phyloP scores from a whole-genome alignment of 148 eudicot genomes.

The Hydrangea macrophylla region DNA sequence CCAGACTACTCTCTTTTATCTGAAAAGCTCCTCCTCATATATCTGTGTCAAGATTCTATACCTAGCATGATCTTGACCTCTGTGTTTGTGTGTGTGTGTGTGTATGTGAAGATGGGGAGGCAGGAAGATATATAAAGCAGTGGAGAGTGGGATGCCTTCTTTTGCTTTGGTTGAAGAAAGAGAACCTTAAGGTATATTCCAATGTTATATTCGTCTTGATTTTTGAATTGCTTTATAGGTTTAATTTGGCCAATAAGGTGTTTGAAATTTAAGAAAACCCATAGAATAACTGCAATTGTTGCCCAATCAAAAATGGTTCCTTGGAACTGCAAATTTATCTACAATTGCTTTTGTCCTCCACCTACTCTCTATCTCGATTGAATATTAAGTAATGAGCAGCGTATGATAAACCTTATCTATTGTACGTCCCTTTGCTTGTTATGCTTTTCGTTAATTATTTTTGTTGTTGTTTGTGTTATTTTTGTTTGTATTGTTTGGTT shows the following conservation, averaged over 20 bases:
- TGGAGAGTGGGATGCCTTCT: conserved; percentile 26
- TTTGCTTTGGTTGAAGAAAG: conserved; percentile 11
- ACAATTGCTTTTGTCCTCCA: neutral
- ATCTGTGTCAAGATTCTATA: conserved; percentile 1
- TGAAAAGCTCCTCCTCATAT: neutral
- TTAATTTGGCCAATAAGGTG: neutral
- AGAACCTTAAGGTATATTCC: conserved; percentile 23
- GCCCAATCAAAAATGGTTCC: neutral
- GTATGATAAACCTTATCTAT: too few relatives aligned
- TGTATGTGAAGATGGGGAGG: neutral
- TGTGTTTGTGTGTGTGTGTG: neutral
- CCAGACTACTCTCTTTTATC: neutral
- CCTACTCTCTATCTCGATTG: too few relatives aligned
- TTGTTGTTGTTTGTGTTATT: too few relatives aligned
- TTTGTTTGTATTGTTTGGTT: too few relatives aligned
- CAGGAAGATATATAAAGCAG: conserved; percentile 3
- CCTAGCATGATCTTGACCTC: neutral
- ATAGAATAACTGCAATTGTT: neutral
- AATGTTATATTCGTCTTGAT: conserved; percentile 22
- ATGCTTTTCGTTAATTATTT: too few relatives aligned
- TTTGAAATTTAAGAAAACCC: neutral
- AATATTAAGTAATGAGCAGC: too few relatives aligned
- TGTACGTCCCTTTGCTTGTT: too few relatives aligned
- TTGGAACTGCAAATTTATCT: neutral
- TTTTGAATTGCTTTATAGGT: neutral